Evolutionary conservation across 768 basidiomycete species (phyloP).

Genomic region (Pulveroboletus sp.): DNA sequence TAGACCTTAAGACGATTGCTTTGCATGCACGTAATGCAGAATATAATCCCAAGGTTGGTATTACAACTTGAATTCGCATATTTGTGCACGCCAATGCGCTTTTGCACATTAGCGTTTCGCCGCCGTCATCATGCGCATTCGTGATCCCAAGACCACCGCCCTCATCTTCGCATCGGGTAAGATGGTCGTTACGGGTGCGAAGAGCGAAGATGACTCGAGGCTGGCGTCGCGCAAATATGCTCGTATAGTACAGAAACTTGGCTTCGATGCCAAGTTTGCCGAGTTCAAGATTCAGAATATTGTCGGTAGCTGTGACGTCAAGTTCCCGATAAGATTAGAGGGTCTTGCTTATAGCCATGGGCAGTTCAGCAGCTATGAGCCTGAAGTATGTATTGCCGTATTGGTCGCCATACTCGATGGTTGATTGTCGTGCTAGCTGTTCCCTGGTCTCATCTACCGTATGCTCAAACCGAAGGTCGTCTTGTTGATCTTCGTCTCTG

Average conservation of each 20-base stretch:
- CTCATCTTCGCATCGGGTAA: slow-evolving; percentile 99
- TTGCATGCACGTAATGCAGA: slow-evolving; percentile 97
- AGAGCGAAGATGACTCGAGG: slow-evolving; percentile 96
- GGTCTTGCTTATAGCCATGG: slow-evolving; percentile 97
- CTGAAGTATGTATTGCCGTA: slow-evolving; percentile 62
- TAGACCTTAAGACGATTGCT: slow-evolving; percentile 98
- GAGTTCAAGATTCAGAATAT: slow-evolving; percentile 99
- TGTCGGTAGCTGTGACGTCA: slow-evolving; percentile 96
- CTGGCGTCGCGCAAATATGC: slow-evolving; percentile 98
- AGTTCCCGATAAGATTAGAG: slow-evolving; percentile 97
- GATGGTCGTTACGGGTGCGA: slow-evolving; percentile 99
- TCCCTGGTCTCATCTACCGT: slow-evolving; percentile 98
- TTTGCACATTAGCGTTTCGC: slow-evolving; percentile 92
- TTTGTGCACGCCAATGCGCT: slow-evolving; percentile 58
- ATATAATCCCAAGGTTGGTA: slow-evolving; percentile 99
- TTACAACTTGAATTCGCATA: slow-evolving; percentile 29
- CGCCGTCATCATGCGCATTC: slow-evolving; percentile 99
- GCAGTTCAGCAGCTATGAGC: slow-evolving; percentile 96
- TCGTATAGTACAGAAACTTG: slow-evolving; percentile 97
- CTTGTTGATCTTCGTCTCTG: slow-evolving; percentile 95
- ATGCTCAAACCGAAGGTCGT: slow-evolving; percentile 99
- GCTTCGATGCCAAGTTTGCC: slow-evolving; percentile 98
- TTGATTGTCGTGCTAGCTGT: slow-evolving; percentile 52
- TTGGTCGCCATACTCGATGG: background rate
- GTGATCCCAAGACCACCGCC: slow-evolving; percentile 98